Percentiles rank a stretch among this genome's conserved stretches.
These are phyloP conservation scores for Westerdykella aurantiaca DNA, from an alignment of 2,329 filamentous ascomycete genomes.

Conservation along the genomic window DNA sequence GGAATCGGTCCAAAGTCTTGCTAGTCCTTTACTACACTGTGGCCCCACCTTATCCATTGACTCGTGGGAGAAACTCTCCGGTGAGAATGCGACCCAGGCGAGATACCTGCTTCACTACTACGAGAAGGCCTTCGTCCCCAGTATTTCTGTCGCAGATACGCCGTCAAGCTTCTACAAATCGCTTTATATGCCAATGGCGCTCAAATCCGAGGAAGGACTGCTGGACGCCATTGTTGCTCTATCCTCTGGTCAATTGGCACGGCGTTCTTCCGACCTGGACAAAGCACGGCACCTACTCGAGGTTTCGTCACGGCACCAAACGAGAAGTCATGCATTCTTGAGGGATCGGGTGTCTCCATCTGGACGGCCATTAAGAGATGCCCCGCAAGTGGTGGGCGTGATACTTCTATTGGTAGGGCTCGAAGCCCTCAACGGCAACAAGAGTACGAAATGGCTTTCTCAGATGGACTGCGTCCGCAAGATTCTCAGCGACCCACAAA, in stretches of 20 bases:
- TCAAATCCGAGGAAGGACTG: constrained; percentile 28
- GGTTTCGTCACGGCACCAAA: constrained; percentile 28
- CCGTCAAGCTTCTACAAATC: constrained; percentile 32
- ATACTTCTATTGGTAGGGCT: constrained; percentile 31
- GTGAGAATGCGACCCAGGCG: constrained; percentile 19
- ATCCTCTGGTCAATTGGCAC: constrained; percentile 31
- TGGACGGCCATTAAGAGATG: constrained; percentile 21
- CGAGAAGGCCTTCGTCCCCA: constrained; percentile 32
- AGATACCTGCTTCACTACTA: constrained; percentile 33
- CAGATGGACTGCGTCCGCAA: constrained; percentile 30
- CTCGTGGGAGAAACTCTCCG: constrained; percentile 27
- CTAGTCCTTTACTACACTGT: not conserved
- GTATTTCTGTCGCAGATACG: constrained; percentile 33
- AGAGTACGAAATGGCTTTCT: constrained; percentile 32
- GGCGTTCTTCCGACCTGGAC: constrained; percentile 20
- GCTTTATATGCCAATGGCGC: constrained; percentile 35
- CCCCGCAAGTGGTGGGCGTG: constrained; percentile 31
- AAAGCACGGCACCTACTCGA: constrained; percentile 25
- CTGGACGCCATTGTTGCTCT: constrained; percentile 33
- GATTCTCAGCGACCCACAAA: constrained; percentile 18
- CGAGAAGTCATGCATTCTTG: constrained; percentile 30
- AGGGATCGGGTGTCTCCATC: constrained; percentile 23
- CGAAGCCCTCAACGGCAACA: constrained; percentile 32
- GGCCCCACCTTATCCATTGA: constrained; percentile 19
- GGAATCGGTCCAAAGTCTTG: too few relatives aligned